phyloP scores from a whole-genome alignment of 2,329 filamentous ascomycete genomes.

The Beauveria caledonica region DNA sequence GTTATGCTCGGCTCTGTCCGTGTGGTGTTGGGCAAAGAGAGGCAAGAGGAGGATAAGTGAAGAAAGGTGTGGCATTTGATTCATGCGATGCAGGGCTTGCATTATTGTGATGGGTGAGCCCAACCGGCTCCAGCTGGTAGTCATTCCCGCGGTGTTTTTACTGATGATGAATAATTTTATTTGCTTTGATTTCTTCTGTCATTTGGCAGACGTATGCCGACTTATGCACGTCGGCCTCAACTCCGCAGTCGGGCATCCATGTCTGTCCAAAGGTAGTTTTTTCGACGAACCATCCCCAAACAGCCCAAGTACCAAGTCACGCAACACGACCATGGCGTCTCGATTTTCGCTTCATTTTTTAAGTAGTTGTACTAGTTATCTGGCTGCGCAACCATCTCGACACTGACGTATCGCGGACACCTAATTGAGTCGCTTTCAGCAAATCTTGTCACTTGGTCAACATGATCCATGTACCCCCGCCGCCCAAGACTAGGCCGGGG shows the following conservation, averaged over 20 bases:
- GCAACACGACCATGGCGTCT: background rate
- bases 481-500: conserved; percentile 4
- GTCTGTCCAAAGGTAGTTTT: background rate
- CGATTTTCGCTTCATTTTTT: background rate
- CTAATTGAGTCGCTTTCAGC: background rate
- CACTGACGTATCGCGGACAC: background rate
- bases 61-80: background rate
- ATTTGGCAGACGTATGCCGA: background rate
- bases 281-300: background rate
- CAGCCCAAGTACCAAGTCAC: background rate
- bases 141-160: background rate
- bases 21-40: background rate
- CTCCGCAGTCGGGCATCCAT: conserved; percentile 12
- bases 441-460: conserved; percentile 9
- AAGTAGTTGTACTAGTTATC: background rate
- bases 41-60: background rate
- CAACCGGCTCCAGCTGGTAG: background rate
- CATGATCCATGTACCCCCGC: background rate
- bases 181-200: background rate
- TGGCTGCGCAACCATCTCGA: background rate
- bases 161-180: background rate
- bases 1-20: background rate
- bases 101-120: background rate
- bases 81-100: background rate
- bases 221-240: conserved; percentile 8